Evolutionary conservation across 1,139 yeast genomes (phyloP).

Genomic region (Diutina sp.): DNA sequence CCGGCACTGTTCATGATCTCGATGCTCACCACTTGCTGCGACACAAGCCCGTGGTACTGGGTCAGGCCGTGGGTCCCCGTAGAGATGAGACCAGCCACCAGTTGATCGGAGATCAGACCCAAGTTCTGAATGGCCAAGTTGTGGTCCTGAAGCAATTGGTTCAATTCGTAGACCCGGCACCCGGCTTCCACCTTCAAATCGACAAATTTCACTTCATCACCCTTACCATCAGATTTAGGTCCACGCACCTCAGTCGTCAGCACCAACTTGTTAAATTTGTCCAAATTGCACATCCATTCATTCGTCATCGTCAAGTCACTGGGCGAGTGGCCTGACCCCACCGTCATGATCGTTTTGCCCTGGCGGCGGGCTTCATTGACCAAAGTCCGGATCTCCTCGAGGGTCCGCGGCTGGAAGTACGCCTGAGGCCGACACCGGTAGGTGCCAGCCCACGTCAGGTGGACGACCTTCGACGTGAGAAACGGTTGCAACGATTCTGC

Average conservation of each 20-base stretch:
- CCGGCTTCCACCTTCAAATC: conserved; percentile 95
- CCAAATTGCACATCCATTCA: conserved; percentile 85
- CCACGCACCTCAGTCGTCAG: conserved; percentile 26
- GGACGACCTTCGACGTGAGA: conserved; percentile 27
- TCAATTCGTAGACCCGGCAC: conserved; percentile 65
- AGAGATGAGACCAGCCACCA: conserved; percentile 85
- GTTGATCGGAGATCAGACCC: conserved; percentile 91
- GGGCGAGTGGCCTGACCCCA: conserved; percentile 95
- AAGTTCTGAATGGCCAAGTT: conserved; percentile 79
- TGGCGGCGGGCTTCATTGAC: conserved; percentile 51
- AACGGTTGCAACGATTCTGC: conserved; percentile 17
- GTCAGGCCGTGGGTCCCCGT: conserved; percentile 97
- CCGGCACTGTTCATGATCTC: conserved; percentile 67
- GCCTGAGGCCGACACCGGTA: conserved; percentile 65
- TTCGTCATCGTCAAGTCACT: conserved; percentile 79
- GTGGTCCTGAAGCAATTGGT: conserved; percentile 46
- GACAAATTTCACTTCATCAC: conserved; percentile 48
- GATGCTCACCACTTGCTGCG: conserved; percentile 75
- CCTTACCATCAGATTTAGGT: conserved; percentile 19
- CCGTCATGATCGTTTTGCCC: conserved; percentile 64
- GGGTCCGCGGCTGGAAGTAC: conserved; percentile 58
- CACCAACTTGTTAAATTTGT: conserved; percentile 49
- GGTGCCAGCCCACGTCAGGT: conserved; percentile 88
- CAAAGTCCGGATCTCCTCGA: conserved; percentile 52
- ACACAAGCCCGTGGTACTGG: conserved; percentile 80